These are phyloP conservation scores for Nicotiana otophora DNA, from an alignment of 257 asterid species.

Conservation along the genomic window DNA sequence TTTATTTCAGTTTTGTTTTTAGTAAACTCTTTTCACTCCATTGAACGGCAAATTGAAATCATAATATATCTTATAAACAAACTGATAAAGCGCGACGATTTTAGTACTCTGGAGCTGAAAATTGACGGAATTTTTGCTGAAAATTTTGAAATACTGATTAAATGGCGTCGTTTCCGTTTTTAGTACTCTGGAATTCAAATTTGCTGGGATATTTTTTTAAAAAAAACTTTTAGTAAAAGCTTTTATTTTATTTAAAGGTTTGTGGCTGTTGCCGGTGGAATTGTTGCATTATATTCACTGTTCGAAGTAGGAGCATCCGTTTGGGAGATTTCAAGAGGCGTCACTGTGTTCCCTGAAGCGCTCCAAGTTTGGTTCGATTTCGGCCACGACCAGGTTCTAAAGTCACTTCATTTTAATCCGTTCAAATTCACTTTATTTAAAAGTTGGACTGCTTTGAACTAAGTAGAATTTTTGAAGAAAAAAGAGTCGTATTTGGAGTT, in stretches of 20 bases:
- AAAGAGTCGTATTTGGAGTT: too few species aligned
- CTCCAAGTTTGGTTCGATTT: constrained; percentile 54
- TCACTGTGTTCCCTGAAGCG: constrained; percentile 36
- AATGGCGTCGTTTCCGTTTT: not conserved
- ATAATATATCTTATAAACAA: not conserved
- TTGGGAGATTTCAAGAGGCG: constrained; percentile 39
- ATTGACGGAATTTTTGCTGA: not conserved
- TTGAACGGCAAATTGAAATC: not conserved
- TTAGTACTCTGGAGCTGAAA: not conserved
- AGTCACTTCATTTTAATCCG: too few species aligned
- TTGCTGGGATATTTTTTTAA: too few species aligned
- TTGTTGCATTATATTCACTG: constrained; percentile 39
- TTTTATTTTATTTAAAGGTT: constrained; percentile 9
- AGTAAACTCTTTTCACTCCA: not conserved
- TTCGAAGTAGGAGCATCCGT: constrained; percentile 43
- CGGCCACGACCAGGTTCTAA: constrained; percentile 46
- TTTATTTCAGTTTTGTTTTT: not conserved
- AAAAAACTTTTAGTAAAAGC: not conserved
- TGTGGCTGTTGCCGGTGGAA: constrained; percentile 39
- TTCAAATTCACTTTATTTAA: too few species aligned
- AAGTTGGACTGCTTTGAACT: too few species aligned
- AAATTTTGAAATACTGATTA: not conserved
- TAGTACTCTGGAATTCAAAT: not conserved
- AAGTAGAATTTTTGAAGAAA: too few species aligned
- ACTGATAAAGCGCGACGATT: not conserved